Base-by-base conservation (phyloP, 306 rosid species). In the Gynostemma pentaphyllum region DNA sequence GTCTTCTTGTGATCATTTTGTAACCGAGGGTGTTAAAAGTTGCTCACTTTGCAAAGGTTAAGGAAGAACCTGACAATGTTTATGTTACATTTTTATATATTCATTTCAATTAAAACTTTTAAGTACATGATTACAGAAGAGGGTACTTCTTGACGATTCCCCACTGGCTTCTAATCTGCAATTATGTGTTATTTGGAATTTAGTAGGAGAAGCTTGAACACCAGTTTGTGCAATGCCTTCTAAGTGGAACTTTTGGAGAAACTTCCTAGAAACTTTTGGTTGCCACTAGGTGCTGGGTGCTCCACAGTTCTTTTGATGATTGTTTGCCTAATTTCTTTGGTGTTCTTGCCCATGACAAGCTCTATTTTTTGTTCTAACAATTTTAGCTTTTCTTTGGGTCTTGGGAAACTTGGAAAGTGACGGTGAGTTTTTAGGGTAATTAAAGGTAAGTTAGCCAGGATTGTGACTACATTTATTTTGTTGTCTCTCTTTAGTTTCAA, bases 21-120 rank as follows among this genome's bases (percentile, higher is more conserved):
- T 82, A 62, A 62, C 79, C 53, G 64, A 66, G 67, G 81, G 77
- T 64, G 66, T 69, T 66, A 80, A 76, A 59, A 86, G 85, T 67
- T 79, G 85, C 74, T 78, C 91, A 62, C 90, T 92, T 48, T 86
- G 95, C 73, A 83, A 81, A 88, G 98, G 96, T 71, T 72, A 72
- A 45, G 41, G 64, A 36, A 59, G 16, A 37, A 59, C 5, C 46
- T 59, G 64, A 59, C 46, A 37, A 6, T 6, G 34, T 37, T 36
- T 57, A 59, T 56, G 44, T 16, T 4, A 18, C 42, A 56, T 19
- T 34, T 5, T 32, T 56, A 18, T 5, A 56, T 27, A 18, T 32
- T 56, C 15, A 26, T 34, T 56, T 7, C 45, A 56, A 34, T 56
- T n/a, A 23, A 27, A 10, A 32, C 10, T 22, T 29, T 53, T 26